Evolutionary conservation across 805 yeast species (phyloP).

Genomic region (Maudiozyma barnettii): DNA sequence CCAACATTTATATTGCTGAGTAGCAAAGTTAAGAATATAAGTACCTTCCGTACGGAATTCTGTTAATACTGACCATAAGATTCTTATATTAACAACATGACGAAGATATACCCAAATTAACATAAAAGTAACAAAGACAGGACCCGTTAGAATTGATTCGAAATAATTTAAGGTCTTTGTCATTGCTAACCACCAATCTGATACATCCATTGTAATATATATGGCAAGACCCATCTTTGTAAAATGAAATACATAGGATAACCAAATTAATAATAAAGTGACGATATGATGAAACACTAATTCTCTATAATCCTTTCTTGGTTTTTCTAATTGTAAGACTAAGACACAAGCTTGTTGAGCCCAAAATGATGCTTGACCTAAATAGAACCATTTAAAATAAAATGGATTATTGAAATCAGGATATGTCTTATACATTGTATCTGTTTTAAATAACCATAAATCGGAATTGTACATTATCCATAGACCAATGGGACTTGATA

Average conservation of each 20-base stretch:
- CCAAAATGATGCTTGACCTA: conserved; percentile 96
- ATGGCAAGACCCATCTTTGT: conserved; percentile 91
- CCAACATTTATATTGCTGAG: conserved; percentile 94
- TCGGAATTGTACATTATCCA: conserved; percentile 80
- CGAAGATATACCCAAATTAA: conserved; percentile 78
- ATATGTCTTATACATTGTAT: conserved; percentile 65
- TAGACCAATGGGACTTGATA: conserved; percentile 78
- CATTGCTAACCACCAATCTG: conserved; percentile 80
- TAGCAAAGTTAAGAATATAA: conserved; percentile 68
- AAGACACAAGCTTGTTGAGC: conserved; percentile 86
- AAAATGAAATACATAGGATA: conserved; percentile 88
- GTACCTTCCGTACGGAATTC: conserved; percentile 83
- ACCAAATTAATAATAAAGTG: conserved; percentile 78
- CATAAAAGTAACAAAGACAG: conserved; percentile 61
- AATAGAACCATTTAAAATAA: conserved; percentile 72
- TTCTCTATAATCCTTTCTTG: conserved; percentile 88
- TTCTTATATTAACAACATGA: conserved; percentile 72
- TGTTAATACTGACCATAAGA: conserved; percentile 79
- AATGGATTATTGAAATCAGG: conserved; percentile 74
- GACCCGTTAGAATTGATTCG: conserved; percentile 52
- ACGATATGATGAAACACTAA: conserved; percentile 87
- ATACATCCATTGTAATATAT: conserved; percentile 91
- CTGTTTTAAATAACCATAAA: conserved; percentile 82
- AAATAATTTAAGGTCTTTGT: conserved; percentile 83
- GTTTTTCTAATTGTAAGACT: conserved; percentile 79